Conservation (phyloP, 1,284 basidiomycete species). For the Boletus hoseneyae region DNA sequence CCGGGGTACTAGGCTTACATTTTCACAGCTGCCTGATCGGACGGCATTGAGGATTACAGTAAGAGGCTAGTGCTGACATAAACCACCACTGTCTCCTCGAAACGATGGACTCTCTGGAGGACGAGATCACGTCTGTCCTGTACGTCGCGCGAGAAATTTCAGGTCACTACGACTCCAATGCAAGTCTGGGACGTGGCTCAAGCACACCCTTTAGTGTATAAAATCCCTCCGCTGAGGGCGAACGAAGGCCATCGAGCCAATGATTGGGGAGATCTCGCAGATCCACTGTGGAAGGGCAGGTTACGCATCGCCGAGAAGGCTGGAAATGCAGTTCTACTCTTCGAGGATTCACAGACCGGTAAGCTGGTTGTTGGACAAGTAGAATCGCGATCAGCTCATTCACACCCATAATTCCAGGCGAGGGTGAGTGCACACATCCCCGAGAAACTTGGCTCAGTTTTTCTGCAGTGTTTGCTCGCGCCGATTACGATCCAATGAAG, state of each 20-base stretch:
- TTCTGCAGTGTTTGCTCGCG: conserved; percentile 79
- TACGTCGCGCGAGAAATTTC: conserved; percentile 85
- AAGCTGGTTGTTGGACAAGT: conserved; percentile 12
- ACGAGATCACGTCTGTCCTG: conserved; percentile 81
- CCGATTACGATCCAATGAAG: conserved; percentile 80
- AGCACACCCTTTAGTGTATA: conserved; percentile 54
- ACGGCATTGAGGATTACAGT: no score
- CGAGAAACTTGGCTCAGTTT: conserved; percentile 11
- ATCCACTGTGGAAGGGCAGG: conserved; percentile 89
- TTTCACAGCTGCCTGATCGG: conserved; percentile 32
- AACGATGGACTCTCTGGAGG: conserved; percentile 52
- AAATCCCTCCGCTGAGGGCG: conserved; percentile 77
- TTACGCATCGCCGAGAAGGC: conserved; percentile 78
- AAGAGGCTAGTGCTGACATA: conserved; percentile 24
- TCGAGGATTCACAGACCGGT: conserved; percentile 80
- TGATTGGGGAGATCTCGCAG: conserved; percentile 80
- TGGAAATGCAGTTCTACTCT: conserved; percentile 54
- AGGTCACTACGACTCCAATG: conserved; percentile 42
- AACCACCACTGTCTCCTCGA: conserved; percentile 4
- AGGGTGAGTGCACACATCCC: conserved; percentile 44
- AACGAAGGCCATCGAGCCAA: conserved; percentile 85
- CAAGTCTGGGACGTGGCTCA: conserved; percentile 16
- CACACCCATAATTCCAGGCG: conserved; percentile 41
- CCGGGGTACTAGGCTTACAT: conserved; percentile 34
- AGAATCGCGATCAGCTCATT: conserved; percentile 5